Conservation (phyloP, 176 grass and related monocot genomes). For the Oryza longistaminata region DNA sequence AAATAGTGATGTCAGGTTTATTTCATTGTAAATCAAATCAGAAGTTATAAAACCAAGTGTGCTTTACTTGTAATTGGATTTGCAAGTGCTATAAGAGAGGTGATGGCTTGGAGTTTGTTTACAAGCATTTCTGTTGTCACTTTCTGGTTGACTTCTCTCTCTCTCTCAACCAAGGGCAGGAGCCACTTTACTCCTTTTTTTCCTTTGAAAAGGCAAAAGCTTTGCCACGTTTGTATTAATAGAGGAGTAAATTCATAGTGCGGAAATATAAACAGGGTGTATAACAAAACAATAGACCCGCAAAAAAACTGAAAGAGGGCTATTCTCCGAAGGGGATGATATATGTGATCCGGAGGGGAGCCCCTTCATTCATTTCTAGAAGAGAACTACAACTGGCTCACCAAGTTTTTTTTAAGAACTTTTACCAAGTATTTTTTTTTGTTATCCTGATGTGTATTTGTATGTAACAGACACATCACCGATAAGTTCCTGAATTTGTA, state of each 20-base stretch:
- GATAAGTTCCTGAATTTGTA: background rate
- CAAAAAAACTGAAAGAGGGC: too few species aligned
- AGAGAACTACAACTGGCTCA: background rate
- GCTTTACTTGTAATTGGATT: constrained; percentile 31
- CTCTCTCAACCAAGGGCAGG: background rate
- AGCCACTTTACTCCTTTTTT: background rate
- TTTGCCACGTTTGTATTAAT: too few species aligned
- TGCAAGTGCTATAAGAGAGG: constrained; percentile 3
- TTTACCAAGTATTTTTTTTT: background rate
- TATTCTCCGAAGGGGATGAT: too few species aligned
- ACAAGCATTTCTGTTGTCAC: background rate
- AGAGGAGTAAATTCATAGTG: too few species aligned
- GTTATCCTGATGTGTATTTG: background rate
- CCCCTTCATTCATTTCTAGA: background rate
- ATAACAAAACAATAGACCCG: too few species aligned
- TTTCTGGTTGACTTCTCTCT: background rate
- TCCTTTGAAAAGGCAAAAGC: too few species aligned
- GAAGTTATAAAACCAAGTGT: constrained; percentile 30
- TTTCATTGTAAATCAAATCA: constrained; percentile 23
- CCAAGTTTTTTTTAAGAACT: background rate
- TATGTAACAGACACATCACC: background rate
- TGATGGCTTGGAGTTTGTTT: constrained; percentile 10
- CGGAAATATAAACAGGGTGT: too few species aligned
- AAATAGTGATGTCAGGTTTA: background rate
- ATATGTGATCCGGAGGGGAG: too few species aligned